Conservation (phyloP, 768 basidiomycete genomes). For the Lactifluus volemus region DNA sequence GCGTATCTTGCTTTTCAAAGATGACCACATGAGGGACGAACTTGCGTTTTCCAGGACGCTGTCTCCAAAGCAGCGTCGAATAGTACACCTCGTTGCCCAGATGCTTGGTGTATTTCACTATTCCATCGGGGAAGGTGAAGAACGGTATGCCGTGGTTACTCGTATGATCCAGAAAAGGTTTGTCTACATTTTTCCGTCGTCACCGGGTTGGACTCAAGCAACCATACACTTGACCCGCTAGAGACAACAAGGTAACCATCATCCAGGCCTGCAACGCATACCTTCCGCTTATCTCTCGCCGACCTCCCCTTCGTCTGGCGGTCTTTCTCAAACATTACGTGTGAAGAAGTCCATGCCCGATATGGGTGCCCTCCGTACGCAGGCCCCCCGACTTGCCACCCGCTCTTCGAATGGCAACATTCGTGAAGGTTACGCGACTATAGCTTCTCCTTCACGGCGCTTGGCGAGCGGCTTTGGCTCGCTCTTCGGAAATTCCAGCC, state of each 20-base stretch:
- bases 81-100: constrained; percentile 94
- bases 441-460: constrained; percentile 74
- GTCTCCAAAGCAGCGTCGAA: constrained; percentile 74
- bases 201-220: neutral
- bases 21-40: constrained; percentile 95
- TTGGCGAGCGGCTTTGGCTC: constrained; percentile 60
- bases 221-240: neutral
- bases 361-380: constrained; percentile 78
- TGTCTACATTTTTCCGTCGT: constrained; percentile 24
- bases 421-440: constrained; percentile 77
- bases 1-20: constrained; percentile 92
- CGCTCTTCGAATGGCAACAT: constrained; percentile 87
- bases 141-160: constrained; percentile 89
- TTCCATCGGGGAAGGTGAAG: constrained; percentile 87
- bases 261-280: constrained; percentile 59
- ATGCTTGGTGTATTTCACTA: constrained; percentile 94
- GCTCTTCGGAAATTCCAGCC: constrained; percentile 46
- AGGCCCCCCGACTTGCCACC: constrained; percentile 68
- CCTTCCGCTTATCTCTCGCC: constrained; percentile 74
- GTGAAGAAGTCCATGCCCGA: constrained; percentile 99
- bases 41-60: constrained; percentile 91
- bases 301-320: constrained; percentile 33
- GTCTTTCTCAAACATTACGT: constrained; percentile 49
- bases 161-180: constrained; percentile 77
- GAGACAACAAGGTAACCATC: constrained; percentile 38